Base-by-base conservation (phyloP, 2,329 filamentous ascomycete genomes). In the Hawksworthiomyces lignivorus region DNA sequence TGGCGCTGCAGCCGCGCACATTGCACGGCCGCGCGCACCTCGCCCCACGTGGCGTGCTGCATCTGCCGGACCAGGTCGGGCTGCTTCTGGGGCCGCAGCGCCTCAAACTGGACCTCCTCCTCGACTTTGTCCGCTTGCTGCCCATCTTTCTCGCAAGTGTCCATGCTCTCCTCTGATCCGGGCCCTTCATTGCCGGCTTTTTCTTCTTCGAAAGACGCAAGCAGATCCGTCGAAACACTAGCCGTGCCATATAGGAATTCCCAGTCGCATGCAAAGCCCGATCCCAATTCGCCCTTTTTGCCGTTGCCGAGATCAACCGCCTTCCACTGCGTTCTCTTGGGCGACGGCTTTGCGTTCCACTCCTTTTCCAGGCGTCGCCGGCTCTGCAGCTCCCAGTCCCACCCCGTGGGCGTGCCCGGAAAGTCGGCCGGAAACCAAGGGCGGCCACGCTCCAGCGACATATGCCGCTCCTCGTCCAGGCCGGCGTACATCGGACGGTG, bases 341-440 rank as follows among this genome's bases (percentile, higher is more conserved):
- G 84, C 59, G 86, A 92, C 0, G 92, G 89, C 36, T 80, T 77
- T 39, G 75, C 75, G 39, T 82, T 77, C 88, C 88, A 95, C 20
- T 77, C 72, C 10, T 34, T 64, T 53, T 76, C 75, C 43, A 78
- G 68, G 51, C 64, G 70, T 35, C 65, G 62, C 11, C 80, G 73
- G 59, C 89, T 75, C 27, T 76, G 71, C 26, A 78, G 56, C 58
- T 94, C 85, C 86, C 88, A 96, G 14, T 70, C 67, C 57, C 77
- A 80, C 1, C 92, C 92, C 2, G 88, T 84, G 43, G 75, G 72
- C 0, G 88, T 94, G 5, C 82, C 86, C 0, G 86, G 80, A 48
- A 77, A 86, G 59, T 98, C 92, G 4, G 77, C 83, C 0, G 92
- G 92, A 55, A 95, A 98, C 77, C 84, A 94, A 2, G 87, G 79